These are phyloP conservation scores for Lagerstroemia speciosa DNA, from an alignment of 345 rosid species.

Conservation along the genomic window DNA sequence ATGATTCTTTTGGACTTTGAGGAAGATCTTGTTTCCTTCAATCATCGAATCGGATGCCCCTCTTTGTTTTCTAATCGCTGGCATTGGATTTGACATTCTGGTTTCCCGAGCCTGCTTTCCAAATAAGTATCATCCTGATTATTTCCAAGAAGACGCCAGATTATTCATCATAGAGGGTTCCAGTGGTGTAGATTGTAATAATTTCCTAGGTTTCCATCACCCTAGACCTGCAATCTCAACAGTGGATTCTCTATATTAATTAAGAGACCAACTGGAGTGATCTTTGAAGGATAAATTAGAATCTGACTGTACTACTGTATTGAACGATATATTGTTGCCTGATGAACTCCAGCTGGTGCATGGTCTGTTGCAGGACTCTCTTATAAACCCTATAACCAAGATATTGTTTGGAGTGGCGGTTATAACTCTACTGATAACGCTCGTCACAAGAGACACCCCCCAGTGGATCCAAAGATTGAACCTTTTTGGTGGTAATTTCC, in stretches of 20 bases:
- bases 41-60: neutral
- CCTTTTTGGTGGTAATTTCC: conserved; percentile 42
- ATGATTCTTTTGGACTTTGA: neutral
- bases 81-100: neutral
- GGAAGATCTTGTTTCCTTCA: neutral
- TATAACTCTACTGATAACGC: conserved; percentile 39
- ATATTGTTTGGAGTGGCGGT: conserved; percentile 54
- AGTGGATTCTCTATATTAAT: neutral
- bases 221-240: neutral
- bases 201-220: neutral
- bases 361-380: conserved; percentile 58
- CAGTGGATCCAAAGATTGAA: conserved; percentile 46
- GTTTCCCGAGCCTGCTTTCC: neutral
- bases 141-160: neutral
- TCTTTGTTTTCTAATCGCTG: neutral
- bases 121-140: neutral
- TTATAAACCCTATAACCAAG: conserved; percentile 76
- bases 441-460: conserved; percentile 58
- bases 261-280: neutral
- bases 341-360: neutral
- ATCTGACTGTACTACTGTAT: neutral
- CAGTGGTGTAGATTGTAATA: neutral
- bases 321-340: neutral
- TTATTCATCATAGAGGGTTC: neutral
- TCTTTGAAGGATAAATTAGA: neutral